Conservation (phyloP, 1,284 basidiomycete genomes). For the Pulveroboletus sp. region DNA sequence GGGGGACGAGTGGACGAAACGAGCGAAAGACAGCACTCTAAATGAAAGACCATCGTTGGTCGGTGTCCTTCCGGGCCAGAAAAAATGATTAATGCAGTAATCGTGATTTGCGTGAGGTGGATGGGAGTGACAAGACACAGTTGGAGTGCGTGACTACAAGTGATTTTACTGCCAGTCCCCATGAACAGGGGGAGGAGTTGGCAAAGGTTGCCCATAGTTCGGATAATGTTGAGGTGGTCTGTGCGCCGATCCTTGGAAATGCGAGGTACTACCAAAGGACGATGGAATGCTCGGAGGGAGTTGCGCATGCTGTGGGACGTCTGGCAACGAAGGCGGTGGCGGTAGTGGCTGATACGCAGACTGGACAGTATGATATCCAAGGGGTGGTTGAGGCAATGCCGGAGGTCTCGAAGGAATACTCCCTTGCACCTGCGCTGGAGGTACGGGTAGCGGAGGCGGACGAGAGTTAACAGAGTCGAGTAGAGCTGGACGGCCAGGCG, state of each 20-base stretch:
- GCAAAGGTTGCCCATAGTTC: constrained; percentile 32
- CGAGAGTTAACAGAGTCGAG: constrained; percentile 20
- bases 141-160: constrained; percentile 12
- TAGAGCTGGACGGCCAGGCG: constrained; percentile 28
- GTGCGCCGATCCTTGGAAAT: constrained; percentile 45
- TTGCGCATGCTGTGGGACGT: constrained; percentile 26
- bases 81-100: constrained; percentile 5
- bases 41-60: constrained; percentile 1
- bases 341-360: constrained; percentile 42
- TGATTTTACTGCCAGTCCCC: constrained; percentile 30
- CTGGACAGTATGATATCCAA: constrained; percentile 36
- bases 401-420: constrained; percentile 34
- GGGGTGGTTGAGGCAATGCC: constrained; percentile 44
- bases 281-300: constrained; percentile 35
- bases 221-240: constrained; percentile 39
- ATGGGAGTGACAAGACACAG: constrained; percentile 17
- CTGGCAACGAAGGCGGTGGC: constrained; percentile 37
- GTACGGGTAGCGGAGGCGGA: constrained; percentile 34
- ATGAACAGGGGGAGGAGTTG: constrained; percentile 24
- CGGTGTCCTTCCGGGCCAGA: constrained; percentile 1
- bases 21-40: constrained; percentile 24
- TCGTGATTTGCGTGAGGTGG: constrained; percentile 11
- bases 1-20: background rate
- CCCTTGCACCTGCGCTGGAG: constrained; percentile 28
- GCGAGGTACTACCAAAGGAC: constrained; percentile 31